phyloP scores from a whole-genome alignment of 257 asterid species.

The Lavandula angustifolia region DNA sequence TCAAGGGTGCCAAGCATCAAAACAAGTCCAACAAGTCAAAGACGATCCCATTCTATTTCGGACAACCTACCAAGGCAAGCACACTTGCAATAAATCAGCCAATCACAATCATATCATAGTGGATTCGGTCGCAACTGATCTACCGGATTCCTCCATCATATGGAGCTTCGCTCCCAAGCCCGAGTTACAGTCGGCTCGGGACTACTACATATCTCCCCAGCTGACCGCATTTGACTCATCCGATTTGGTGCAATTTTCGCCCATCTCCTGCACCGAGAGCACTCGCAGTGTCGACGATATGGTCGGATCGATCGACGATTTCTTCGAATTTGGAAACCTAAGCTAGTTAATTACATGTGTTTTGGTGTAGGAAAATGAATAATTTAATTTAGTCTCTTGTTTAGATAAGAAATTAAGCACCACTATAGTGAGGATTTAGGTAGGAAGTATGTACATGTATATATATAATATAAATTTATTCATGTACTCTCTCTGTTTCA shows the following conservation, averaged over 20 bases:
- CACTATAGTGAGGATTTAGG: too few species aligned
- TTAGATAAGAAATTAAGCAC: background rate
- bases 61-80: slow-evolving; percentile 61
- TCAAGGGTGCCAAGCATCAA: slow-evolving; percentile 61
- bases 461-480: too few species aligned
- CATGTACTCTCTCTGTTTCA: too few species aligned
- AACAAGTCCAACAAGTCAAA: slow-evolving; percentile 58
- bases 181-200: background rate
- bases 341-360: too few species aligned
- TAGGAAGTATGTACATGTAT: too few species aligned
- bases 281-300: slow-evolving; percentile 29
- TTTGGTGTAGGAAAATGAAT: background rate
- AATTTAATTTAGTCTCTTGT: background rate
- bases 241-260: slow-evolving; percentile 23
- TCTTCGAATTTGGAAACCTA: too few species aligned
- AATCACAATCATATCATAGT: slow-evolving; percentile 31
- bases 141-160: slow-evolving; percentile 39
- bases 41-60: slow-evolving; percentile 51
- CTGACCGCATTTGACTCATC: slow-evolving; percentile 16
- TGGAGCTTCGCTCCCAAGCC: slow-evolving; percentile 37
- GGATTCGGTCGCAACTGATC: slow-evolving; percentile 12
- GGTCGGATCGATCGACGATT: background rate
- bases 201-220: slow-evolving; percentile 22
- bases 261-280: slow-evolving; percentile 44
- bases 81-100: slow-evolving; percentile 44